Conservation (phyloP, 208 protist genomes). For the Wallacemonas rigidus region DNA sequence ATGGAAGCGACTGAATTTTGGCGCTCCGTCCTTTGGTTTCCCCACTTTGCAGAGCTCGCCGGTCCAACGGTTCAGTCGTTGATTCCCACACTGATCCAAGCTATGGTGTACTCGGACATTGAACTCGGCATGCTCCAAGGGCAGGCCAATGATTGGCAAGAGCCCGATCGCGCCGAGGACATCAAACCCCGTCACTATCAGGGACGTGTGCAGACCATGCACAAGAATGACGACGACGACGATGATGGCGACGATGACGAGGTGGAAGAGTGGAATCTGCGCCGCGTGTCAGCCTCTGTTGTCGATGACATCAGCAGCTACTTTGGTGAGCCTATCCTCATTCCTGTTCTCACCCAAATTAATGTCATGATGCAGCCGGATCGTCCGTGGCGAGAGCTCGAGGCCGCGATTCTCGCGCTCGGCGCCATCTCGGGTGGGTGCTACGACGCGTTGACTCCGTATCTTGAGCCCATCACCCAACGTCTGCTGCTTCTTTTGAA, state of each 20-base stretch:
- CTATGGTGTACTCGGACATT: slow-evolving; percentile 92
- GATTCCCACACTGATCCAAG: slow-evolving; percentile 79
- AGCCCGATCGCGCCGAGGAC: slow-evolving; percentile 81
- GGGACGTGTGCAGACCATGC: slow-evolving; percentile 39
- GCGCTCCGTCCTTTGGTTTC: slow-evolving; percentile 70
- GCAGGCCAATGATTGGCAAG: slow-evolving; percentile 75
- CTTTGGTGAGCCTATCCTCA: slow-evolving; percentile 82
- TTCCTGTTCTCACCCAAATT: slow-evolving; percentile 77
- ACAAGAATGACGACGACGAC: slow-evolving; percentile 61
- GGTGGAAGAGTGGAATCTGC: slow-evolving; percentile 91
- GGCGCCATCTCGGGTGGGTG: slow-evolving; percentile 93
- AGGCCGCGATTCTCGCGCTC: slow-evolving; percentile 91
- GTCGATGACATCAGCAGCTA: slow-evolving; percentile 87
- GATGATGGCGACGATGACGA: slow-evolving; percentile 88
- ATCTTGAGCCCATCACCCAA: slow-evolving; percentile 72
- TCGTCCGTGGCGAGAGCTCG: slow-evolving; percentile 76
- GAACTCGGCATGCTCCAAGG: slow-evolving; percentile 87
- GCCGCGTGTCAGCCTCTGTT: slow-evolving; percentile 84
- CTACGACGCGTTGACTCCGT: slow-evolving; percentile 74
- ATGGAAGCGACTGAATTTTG: slow-evolving; percentile 89
- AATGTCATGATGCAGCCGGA: slow-evolving; percentile 69
- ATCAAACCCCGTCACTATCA: slow-evolving; percentile 87
- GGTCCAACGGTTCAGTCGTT: slow-evolving; percentile 51
- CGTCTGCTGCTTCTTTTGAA: slow-evolving; percentile 79
- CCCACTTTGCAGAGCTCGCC: slow-evolving; percentile 63